phyloP scores from a whole-genome alignment of 2,329 filamentous ascomycete species.

The Epichloe coenophiala region DNA sequence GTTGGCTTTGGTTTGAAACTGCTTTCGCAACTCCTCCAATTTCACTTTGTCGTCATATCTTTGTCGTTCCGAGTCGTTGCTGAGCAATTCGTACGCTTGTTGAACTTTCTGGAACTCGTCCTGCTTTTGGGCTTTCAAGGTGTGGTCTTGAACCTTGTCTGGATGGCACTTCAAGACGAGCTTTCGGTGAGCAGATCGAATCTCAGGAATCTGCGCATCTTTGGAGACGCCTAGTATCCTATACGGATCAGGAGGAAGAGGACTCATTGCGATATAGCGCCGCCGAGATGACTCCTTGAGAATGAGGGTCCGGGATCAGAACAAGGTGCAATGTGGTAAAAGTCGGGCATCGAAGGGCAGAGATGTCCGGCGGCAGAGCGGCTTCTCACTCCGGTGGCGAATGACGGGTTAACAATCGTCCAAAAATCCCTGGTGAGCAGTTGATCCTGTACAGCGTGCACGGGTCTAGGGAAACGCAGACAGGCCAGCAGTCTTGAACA shows the following conservation, averaged over 20 bases:
- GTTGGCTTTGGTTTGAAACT: conserved; percentile 30
- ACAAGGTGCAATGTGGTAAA: neutral
- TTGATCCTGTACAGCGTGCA: neutral
- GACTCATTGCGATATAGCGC: conserved; percentile 26
- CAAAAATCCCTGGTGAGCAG: neutral
- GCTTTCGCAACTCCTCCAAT: conserved; percentile 50
- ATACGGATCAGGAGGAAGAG: conserved; percentile 62
- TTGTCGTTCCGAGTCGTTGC: conserved; percentile 56
- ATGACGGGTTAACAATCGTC: neutral
- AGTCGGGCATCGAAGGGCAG: neutral
- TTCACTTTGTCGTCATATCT: conserved; percentile 68
- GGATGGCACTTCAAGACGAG: conserved; percentile 81
- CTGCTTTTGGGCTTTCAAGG: conserved; percentile 63
- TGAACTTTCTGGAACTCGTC: conserved; percentile 88
- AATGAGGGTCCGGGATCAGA: conserved; percentile 3
- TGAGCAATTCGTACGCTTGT: conserved; percentile 82
- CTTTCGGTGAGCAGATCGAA: conserved; percentile 72
- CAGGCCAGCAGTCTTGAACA: neutral
- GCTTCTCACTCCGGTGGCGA: neutral
- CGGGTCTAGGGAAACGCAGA: neutral
- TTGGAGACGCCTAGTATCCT: conserved; percentile 58
- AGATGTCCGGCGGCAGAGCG: neutral
- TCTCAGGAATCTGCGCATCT: conserved; percentile 55
- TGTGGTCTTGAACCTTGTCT: conserved; percentile 74
- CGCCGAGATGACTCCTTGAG: neutral